Percentiles rank a stretch among this genome's conserved stretches.
These are phyloP conservation scores for Paralagenidium karlingii DNA, from an alignment of 352 stramenopile species.

Conservation along the genomic window DNA sequence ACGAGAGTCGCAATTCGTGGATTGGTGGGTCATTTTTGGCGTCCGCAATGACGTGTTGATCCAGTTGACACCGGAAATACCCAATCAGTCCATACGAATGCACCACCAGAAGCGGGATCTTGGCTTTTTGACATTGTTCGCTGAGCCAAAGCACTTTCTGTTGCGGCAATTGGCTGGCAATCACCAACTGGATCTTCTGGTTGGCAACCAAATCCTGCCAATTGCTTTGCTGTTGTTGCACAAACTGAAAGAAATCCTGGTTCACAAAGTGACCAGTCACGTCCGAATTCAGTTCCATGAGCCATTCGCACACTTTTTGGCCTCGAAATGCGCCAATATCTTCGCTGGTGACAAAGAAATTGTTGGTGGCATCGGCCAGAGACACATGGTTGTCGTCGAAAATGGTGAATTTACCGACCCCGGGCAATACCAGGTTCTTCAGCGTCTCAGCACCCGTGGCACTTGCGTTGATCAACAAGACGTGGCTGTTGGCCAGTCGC, in stretches of 20 bases:
- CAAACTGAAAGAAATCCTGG: slow-evolving; percentile 15
- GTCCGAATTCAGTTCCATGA: slow-evolving; percentile 95
- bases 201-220: slow-evolving; percentile 18
- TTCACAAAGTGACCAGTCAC: slow-evolving; percentile 46
- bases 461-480: slow-evolving; percentile 86
- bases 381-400: slow-evolving; percentile 83
- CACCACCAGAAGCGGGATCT: slow-evolving; percentile 73
- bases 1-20: slow-evolving; percentile 83
- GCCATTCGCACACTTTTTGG: slow-evolving; percentile 60
- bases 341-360: slow-evolving; percentile 86
- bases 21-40: slow-evolving; percentile 76
- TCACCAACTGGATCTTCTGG: slow-evolving; percentile 67
- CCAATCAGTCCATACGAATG: slow-evolving; percentile 91
- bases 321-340: slow-evolving; percentile 55
- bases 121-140: slow-evolving; percentile 42
- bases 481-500: slow-evolving; percentile 72
- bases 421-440: slow-evolving; percentile 95
- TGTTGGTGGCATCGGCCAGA: slow-evolving; percentile 76
- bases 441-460: slow-evolving; percentile 93
- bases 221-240: too few species aligned
- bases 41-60: slow-evolving; percentile 81
- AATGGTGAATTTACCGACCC: slow-evolving; percentile 86
- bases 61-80: slow-evolving; percentile 79
- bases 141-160: slow-evolving; percentile 36
- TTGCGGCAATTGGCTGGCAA: slow-evolving; percentile 80